Evolutionary conservation across 2,329 filamentous ascomycete genomes (phyloP).

Genomic region (Pseudogymnoascus verrucosus): DNA sequence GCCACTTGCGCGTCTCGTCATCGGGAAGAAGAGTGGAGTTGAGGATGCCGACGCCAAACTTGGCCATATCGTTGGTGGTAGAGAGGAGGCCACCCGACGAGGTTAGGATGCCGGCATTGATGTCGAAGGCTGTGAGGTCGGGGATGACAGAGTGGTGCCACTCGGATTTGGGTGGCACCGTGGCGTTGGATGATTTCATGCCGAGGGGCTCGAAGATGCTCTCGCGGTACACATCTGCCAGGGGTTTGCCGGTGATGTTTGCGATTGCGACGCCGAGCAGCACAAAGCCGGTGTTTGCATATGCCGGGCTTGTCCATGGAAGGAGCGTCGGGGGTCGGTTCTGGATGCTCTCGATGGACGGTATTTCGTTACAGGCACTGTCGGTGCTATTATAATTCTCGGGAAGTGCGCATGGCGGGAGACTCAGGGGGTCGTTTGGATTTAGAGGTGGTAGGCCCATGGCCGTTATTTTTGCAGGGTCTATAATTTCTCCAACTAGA

Average conservation of each 20-base stretch:
- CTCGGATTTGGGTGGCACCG: constrained; percentile 24
- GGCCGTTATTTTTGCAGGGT: not conserved
- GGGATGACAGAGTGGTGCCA: not conserved
- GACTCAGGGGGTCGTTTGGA: constrained; percentile 11
- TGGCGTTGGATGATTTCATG: constrained; percentile 34
- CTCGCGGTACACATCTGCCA: constrained; percentile 32
- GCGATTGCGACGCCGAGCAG: constrained; percentile 40
- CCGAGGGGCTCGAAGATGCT: constrained; percentile 35
- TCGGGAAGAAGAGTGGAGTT: constrained; percentile 34
- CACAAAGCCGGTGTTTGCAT: constrained; percentile 41
- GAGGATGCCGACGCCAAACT: constrained; percentile 36
- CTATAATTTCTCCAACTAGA: constrained; percentile 13
- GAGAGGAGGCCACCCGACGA: constrained; percentile 34
- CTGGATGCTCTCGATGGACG: constrained; percentile 21
- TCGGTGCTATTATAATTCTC: not conserved
- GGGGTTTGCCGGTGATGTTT: constrained; percentile 33
- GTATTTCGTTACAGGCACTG: not conserved
- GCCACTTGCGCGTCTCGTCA: constrained; percentile 35
- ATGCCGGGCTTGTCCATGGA: constrained; percentile 38
- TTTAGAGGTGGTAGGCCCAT: not conserved
- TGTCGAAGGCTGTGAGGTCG: constrained; percentile 30
- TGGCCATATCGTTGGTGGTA: constrained; percentile 34
- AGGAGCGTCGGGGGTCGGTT: constrained; percentile 33
- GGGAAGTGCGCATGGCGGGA: constrained; percentile 13
- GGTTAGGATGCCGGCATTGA: constrained; percentile 26